A percentile compares a stretch with the other conserved stretches of the same genome.
These are phyloP conservation scores for Boletus vermiculosoides DNA, from an alignment of 768 basidiomycete genomes.

Conservation along the genomic window DNA sequence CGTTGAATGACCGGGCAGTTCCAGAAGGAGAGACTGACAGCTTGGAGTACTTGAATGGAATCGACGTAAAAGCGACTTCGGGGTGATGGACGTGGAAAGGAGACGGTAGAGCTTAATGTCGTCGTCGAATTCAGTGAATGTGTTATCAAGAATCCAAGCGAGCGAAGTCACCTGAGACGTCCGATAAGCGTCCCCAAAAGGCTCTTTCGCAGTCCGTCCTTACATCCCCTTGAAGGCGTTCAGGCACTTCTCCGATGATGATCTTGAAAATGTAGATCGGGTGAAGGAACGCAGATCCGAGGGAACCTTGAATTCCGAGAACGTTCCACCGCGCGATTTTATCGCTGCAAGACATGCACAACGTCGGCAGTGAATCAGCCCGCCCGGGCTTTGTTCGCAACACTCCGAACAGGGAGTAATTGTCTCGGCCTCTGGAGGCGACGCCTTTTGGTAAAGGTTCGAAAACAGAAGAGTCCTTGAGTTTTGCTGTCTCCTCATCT, in stretches of 20 bases:
- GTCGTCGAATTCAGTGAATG: neutral
- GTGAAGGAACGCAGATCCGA: slow-evolving; percentile 52
- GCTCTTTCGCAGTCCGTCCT: slow-evolving; percentile 67
- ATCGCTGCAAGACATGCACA: slow-evolving; percentile 91
- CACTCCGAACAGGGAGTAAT: slow-evolving; percentile 71
- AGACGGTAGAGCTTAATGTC: slow-evolving; percentile 41
- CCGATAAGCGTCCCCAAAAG: slow-evolving; percentile 54
- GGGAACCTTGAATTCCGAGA: slow-evolving; percentile 82
- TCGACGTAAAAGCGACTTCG: slow-evolving; percentile 53
- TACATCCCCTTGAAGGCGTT: slow-evolving; percentile 39
- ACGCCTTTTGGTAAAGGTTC: slow-evolving; percentile 35
- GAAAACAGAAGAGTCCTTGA: slow-evolving; percentile 54
- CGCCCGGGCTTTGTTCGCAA: slow-evolving; percentile 94
- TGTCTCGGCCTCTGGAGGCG: slow-evolving; percentile 73
- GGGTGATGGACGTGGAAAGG: slow-evolving; percentile 54
- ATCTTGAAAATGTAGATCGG: slow-evolving; percentile 68
- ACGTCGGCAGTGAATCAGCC: slow-evolving; percentile 80
- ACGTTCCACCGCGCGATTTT: slow-evolving; percentile 89
- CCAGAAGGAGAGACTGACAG: slow-evolving; percentile 41
- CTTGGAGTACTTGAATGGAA: slow-evolving; percentile 53
- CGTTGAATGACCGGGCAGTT: slow-evolving; percentile 55
- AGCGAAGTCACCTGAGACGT: slow-evolving; percentile 38
- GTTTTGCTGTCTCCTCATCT: slow-evolving; percentile 64
- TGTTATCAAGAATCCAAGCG: neutral
- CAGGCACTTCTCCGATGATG: slow-evolving; percentile 70